phyloP scores from a whole-genome alignment of 2,329 filamentous ascomycete species.

The Aspergillus versicolor region DNA sequence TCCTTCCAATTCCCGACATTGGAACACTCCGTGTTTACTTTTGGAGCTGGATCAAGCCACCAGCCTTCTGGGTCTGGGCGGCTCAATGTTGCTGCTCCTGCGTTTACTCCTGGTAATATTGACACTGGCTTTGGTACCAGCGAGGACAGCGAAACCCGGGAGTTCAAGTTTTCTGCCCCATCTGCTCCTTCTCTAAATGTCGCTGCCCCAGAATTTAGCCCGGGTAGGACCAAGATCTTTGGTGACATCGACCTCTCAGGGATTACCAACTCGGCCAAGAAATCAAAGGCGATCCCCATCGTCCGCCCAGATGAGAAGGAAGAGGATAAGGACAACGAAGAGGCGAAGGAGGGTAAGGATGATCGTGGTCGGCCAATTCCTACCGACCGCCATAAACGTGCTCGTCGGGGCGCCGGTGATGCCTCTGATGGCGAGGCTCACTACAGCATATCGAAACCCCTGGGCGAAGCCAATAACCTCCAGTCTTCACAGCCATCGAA shows the following conservation, averaged over 20 bases:
- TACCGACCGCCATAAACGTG: conserved; percentile 72
- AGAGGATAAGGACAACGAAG: conserved; percentile 39
- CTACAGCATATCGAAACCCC: conserved; percentile 60
- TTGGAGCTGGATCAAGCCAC: conserved; percentile 29
- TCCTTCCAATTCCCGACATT: conserved; percentile 43
- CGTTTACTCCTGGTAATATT: conserved; percentile 61
- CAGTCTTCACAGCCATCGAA: conserved; percentile 25
- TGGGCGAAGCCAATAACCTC: conserved; percentile 32
- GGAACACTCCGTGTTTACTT: conserved; percentile 29
- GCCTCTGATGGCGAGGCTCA: conserved; percentile 72
- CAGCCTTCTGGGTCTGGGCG: conserved; percentile 43
- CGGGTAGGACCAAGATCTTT: conserved; percentile 60
- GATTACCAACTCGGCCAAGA: conserved; percentile 64
- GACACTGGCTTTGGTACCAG: conserved; percentile 14
- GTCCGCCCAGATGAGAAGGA: conserved; percentile 61
- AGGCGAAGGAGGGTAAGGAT: conserved; percentile 33
- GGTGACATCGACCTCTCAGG: conserved; percentile 65
- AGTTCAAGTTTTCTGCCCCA: conserved; percentile 66
- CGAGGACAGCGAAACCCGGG: conserved; percentile 21
- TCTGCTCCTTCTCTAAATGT: conserved; percentile 62
- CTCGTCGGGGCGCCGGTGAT: conserved; percentile 58
- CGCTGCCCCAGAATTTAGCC: conserved; percentile 74
- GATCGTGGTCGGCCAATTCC: conserved; percentile 57
- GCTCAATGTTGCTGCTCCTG: conserved; percentile 69
- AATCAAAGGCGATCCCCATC: conserved; percentile 82